Evolutionary conservation across 169 alveolate species (phyloP).

Genomic region (Perkinsus olseni): DNA sequence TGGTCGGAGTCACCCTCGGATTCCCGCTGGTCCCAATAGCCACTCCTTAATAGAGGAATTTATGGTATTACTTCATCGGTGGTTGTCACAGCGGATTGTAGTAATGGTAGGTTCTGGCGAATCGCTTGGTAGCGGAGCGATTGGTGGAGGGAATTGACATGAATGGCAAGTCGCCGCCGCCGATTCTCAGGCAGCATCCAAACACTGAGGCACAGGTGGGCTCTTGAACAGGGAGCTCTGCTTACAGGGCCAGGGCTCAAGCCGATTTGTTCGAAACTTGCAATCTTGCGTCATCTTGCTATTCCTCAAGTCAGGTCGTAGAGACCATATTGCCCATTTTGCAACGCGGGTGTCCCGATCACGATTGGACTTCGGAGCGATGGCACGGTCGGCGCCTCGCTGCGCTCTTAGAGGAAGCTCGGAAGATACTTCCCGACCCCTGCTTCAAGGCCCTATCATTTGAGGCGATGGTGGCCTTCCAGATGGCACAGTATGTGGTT

Average conservation of each 20-base stretch:
- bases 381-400: background rate
- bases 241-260: no score
- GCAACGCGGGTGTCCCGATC: conserved; percentile 14
- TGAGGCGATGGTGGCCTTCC: background rate
- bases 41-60: conserved; percentile 62
- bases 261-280: no score
- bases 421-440: background rate
- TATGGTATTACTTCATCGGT: conserved; percentile 27
- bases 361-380: background rate
- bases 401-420: background rate
- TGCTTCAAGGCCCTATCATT: background rate
- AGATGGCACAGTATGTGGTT: background rate
- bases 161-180: background rate
- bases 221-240: no score
- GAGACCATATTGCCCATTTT: conserved; percentile 86
- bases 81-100: background rate
- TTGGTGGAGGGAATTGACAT: conserved; percentile 18
- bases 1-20: background rate
- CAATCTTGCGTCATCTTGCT: background rate
- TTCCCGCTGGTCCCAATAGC: conserved; percentile 12
- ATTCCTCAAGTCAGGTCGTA: conserved; percentile 83
- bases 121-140: conserved; percentile 51
- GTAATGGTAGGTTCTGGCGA: conserved; percentile 37
- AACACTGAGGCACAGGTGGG: background rate
- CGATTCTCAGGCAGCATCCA: background rate